A percentile compares a stretch with the other conserved stretches of the same genome.
Evolutionary conservation across 805 yeast genomes (phyloP).

Genomic region (Cyberlindnera bimundalis): DNA sequence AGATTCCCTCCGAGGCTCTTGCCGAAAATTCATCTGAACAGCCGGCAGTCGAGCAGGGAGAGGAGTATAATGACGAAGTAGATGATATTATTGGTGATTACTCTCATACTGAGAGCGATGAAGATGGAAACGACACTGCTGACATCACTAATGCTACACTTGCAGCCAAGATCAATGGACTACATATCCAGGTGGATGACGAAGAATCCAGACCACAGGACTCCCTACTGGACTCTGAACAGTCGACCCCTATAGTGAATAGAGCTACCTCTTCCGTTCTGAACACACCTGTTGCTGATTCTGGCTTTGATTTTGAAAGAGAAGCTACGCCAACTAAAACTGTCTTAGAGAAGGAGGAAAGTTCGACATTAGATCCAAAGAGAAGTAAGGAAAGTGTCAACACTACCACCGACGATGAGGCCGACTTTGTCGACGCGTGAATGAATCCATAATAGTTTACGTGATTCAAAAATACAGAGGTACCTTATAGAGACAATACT

Average conservation of each 20-base stretch:
- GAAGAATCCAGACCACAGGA: conserved; percentile 18
- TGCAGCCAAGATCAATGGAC: conserved; percentile 5
- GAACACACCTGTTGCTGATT: conserved; percentile 7
- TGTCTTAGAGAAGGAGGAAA: background rate
- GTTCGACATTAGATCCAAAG: background rate
- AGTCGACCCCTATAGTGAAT: conserved; percentile 13
- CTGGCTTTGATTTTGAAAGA: conserved; percentile 15
- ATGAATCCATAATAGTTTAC: too few species aligned
- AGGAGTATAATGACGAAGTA: conserved; percentile 10
- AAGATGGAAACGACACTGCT: conserved; percentile 9
- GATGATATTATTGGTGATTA: conserved; percentile 18
- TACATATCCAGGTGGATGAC: conserved; percentile 13
- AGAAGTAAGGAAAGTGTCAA: background rate
- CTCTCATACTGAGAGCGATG: conserved; percentile 16
- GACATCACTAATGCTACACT: conserved; percentile 5
- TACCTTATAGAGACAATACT: background rate
- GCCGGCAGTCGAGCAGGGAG: conserved; percentile 1
- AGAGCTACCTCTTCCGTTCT: background rate
- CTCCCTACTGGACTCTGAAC: conserved; percentile 13
- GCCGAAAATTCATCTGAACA: background rate
- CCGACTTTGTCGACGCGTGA: conserved; percentile 21
- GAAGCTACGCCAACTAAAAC: conserved; percentile 3
- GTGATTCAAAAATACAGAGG: too few species aligned
- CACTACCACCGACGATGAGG: conserved; percentile 13
- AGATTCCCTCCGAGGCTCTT: too few species aligned